Conservation (phyloP, 2,329 filamentous ascomycete species). For the Penicillium paneum region DNA sequence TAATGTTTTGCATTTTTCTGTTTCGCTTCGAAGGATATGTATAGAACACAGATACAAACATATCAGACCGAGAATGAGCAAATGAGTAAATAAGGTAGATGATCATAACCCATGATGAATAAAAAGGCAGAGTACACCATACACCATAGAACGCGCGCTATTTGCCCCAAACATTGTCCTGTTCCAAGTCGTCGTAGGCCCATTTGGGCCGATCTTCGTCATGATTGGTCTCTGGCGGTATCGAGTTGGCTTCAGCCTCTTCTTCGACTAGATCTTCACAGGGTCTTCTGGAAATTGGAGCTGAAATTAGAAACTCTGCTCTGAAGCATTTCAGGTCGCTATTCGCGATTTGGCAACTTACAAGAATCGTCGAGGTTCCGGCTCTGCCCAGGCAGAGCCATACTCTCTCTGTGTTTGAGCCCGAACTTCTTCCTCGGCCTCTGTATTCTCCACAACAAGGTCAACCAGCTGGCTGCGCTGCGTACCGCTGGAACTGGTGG, state of each 20-base stretch:
- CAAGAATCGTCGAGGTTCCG: slow-evolving; percentile 33
- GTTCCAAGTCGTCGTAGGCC: slow-evolving; percentile 34
- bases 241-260: slow-evolving; percentile 10
- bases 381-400: slow-evolving; percentile 58
- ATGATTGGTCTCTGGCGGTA: slow-evolving; percentile 9
- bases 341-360: slow-evolving; percentile 21
- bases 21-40: neutral
- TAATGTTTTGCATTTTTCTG: neutral
- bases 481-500: slow-evolving; percentile 53
- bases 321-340: neutral
- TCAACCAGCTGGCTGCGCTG: slow-evolving; percentile 64
- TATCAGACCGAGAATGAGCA: neutral
- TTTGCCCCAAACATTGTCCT: slow-evolving; percentile 37
- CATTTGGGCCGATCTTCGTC: slow-evolving; percentile 21
- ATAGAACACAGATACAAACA: neutral
- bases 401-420: slow-evolving; percentile 62
- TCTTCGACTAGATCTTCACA: slow-evolving; percentile 32
- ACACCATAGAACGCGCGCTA: slow-evolving; percentile 15
- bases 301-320: slow-evolving; percentile 17
- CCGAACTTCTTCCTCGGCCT: slow-evolving; percentile 61
- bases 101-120: neutral
- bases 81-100: neutral
- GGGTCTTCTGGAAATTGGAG: slow-evolving; percentile 27
- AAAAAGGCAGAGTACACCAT: neutral
- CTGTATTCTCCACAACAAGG: slow-evolving; percentile 62